phyloP scores from a whole-genome alignment of 345 rosid genomes.

The Physaria fendleri region DNA sequence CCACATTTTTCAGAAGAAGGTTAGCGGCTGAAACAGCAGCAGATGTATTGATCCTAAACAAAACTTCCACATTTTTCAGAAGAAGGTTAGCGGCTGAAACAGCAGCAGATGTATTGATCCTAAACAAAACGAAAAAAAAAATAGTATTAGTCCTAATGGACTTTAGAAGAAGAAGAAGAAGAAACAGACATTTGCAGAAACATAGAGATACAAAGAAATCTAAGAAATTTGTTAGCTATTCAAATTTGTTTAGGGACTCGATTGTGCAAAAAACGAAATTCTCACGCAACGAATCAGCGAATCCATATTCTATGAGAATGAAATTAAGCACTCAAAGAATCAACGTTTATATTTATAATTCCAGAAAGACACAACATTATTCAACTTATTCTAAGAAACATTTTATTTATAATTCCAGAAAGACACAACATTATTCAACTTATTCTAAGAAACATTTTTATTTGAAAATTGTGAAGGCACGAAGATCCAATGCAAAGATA shows the following conservation, averaged over 20 bases:
- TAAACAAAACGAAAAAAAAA: constrained; percentile 1
- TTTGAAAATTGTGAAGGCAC: too few species aligned
- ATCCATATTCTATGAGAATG: not conserved
- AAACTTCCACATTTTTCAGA: too few species aligned
- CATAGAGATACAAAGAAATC: not conserved
- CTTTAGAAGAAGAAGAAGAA: not conserved
- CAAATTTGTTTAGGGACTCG: not conserved
- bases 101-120: too few species aligned
- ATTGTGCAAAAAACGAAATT: not conserved
- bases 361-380: not conserved
- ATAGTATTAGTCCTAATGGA: not conserved
- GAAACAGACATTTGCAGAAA: not conserved
- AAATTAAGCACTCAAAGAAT: not conserved
- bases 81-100: too few species aligned
- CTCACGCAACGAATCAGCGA: not conserved
- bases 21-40: constrained; percentile 66
- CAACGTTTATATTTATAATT: not conserved
- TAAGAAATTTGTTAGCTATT: not conserved
- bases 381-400: not conserved
- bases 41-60: constrained; percentile 52
- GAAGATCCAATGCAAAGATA: not conserved
- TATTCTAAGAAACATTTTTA: not conserved
- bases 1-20: constrained; percentile 57
- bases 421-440: not conserved
- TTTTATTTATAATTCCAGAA: not conserved